Evolutionary conservation across 257 asterid genomes (phyloP).

Genomic region (Penstemon eatonii): DNA sequence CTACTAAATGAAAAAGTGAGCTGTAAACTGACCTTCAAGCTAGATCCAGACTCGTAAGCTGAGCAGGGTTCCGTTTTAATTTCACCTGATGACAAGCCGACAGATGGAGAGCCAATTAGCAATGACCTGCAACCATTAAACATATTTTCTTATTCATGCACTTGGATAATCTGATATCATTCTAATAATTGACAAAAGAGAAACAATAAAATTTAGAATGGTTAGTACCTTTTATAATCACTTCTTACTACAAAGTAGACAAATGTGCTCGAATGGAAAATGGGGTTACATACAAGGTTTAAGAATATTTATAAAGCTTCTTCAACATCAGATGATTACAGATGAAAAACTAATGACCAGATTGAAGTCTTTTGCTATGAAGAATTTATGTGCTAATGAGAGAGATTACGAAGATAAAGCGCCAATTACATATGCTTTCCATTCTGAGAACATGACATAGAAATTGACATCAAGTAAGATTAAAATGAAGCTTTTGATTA

Average conservation of each 20-base stretch:
- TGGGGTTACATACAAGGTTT: background rate
- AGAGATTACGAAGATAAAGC: no score
- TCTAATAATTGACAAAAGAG: background rate
- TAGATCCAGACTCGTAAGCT: conserved; percentile 40
- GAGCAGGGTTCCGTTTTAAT: conserved; percentile 45
- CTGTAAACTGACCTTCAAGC: conserved; percentile 57
- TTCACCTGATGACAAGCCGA: conserved; percentile 49
- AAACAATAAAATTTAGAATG: background rate
- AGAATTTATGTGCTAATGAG: no score
- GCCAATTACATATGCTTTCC: background rate
- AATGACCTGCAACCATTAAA: conserved; percentile 54
- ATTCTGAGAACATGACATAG: background rate
- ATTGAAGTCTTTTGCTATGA: no score
- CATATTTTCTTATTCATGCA: conserved; percentile 10
- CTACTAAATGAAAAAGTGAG: conserved; percentile 2
- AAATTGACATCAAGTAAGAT: background rate
- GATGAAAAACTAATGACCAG: background rate
- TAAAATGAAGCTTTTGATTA: background rate
- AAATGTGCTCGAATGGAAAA: background rate
- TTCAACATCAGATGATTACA: background rate
- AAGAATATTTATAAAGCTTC: background rate
- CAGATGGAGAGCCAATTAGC: conserved; percentile 47
- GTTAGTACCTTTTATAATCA: background rate
- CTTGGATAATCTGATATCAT: background rate
- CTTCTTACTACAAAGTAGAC: background rate